phyloP scores from a whole-genome alignment of 495 filamentous ascomycete species.

The Penicillium antarcticum region DNA sequence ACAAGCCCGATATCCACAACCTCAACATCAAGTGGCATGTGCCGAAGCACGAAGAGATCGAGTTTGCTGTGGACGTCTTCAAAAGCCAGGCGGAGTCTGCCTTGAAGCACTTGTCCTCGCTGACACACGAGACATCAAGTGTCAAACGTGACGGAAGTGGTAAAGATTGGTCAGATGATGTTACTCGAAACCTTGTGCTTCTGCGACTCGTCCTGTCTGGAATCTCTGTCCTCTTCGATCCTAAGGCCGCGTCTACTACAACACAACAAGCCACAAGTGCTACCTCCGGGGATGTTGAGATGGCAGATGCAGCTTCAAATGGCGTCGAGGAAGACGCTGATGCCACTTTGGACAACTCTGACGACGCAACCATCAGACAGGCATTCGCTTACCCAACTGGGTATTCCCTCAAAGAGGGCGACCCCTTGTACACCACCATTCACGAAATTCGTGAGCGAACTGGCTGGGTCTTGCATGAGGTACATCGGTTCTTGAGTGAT shows the following conservation, averaged over 20 bases:
- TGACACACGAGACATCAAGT: constrained; percentile 77
- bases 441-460: constrained; percentile 76
- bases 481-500: constrained; percentile 76
- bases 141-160: constrained; percentile 91
- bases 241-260: constrained; percentile 58
- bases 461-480: constrained; percentile 75
- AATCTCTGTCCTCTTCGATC: constrained; percentile 82
- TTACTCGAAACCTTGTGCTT: constrained; percentile 83
- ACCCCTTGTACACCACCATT: constrained; percentile 64
- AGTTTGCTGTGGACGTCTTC: constrained; percentile 86
- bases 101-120: constrained; percentile 63
- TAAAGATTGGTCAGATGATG: constrained; percentile 98
- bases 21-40: constrained; percentile 90
- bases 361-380: constrained; percentile 78
- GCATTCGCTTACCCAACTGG: constrained; percentile 83
- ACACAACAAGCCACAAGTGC: constrained; percentile 20
- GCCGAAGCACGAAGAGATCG: constrained; percentile 71
- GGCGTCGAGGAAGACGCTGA: constrained; percentile 60
- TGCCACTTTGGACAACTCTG: constrained; percentile 60
- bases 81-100: constrained; percentile 68
- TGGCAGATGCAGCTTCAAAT: constrained; percentile 37
- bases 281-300: constrained; percentile 37
- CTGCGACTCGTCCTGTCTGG: constrained; percentile 83
- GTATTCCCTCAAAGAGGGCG: constrained; percentile 67
- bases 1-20: constrained; percentile 61